A percentile compares a stretch with the other conserved stretches of the same genome.
Evolutionary conservation across 2,329 filamentous ascomycete genomes (phyloP).

Genomic region (Cadophora malorum): DNA sequence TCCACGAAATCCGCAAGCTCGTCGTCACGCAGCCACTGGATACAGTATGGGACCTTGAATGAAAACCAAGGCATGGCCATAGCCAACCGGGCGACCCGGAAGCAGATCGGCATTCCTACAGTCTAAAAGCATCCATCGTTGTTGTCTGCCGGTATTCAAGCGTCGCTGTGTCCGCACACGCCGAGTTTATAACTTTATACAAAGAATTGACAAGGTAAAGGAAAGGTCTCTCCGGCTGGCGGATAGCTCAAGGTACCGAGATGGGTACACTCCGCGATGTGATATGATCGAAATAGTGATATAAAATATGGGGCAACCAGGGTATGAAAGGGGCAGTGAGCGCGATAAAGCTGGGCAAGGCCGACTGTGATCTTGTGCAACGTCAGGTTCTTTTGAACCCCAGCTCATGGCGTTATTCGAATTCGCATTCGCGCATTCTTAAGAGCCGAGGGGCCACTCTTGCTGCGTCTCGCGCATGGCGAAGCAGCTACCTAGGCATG

Average conservation of each 20-base stretch:
- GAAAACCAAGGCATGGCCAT: not conserved
- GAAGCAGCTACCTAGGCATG: too few relatives aligned
- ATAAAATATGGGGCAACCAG: constrained; percentile 1
- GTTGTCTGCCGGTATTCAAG: constrained; percentile 10
- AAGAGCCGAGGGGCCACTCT: not conserved
- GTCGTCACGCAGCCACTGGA: not conserved
- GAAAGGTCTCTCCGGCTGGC: constrained; percentile 4
- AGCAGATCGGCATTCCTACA: constrained; percentile 9
- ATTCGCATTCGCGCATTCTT: constrained; percentile 2
- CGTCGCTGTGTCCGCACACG: not conserved
- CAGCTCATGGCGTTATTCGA: constrained; percentile 6
- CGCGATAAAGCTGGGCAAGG: not conserved
- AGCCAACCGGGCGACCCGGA: not conserved
- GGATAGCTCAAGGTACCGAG: constrained; percentile 7
- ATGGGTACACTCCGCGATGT: constrained; percentile 18
- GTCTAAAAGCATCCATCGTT: not conserved
- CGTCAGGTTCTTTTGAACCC: not conserved
- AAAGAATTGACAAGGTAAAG: not conserved
- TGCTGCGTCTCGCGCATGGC: not conserved
- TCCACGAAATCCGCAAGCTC: not conserved
- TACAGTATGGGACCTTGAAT: not conserved
- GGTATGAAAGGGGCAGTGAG: constrained; percentile 1
- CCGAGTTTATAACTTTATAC: not conserved
- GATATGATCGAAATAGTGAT: constrained; percentile 10
- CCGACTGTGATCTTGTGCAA: not conserved